Base-by-base conservation (phyloP, 2,329 filamentous ascomycete species). In the Arthrobotrys sinensis region DNA sequence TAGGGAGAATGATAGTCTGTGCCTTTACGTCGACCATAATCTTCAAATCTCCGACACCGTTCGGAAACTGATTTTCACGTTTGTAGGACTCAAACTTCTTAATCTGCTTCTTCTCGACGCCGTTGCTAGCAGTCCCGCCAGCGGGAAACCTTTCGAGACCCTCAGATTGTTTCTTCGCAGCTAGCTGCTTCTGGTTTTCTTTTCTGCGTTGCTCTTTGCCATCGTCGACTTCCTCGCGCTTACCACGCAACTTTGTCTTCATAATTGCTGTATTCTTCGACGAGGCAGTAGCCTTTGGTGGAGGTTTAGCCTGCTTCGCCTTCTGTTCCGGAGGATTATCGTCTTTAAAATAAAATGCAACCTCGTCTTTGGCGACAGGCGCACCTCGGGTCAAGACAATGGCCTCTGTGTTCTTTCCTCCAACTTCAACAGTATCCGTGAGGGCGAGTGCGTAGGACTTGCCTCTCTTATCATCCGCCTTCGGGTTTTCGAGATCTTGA, bases 41-140 rank as follows among this genome's bases (percentile, higher is more conserved):
- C 79, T 93, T 91, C 71, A 98, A 87, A 82, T 97, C 95, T 84
- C 92, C 92, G 80, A 97, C 90, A 82, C 90, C 91, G 12, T 88
- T 83, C 1, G 96, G 96, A 67, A 99, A 90, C 84, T 98, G 95
- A 82, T 96, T 97, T 84, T 98, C 96, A 78, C 95, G 90, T 87
- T 98, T 99, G 87, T 99, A 99, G 0, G 96, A 99, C 85, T 99
- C 96, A 83, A 98, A 99, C 70, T 94, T 93, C 87, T 98, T 98
- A 88, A 99, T 98, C 86, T 95, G 97, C 88, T 98, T 98, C 84
- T 96, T 92, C 81, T 96, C 92, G n/a, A 91, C 91, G 38, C 95
- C 96, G 73, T 91, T 93, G 75, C 91, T 92, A 0, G 92, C 94
- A 0, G 93, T 92, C 48, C 81, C 81, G 14, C 81, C 80, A 82